These are phyloP conservation scores for Trebouxia sp. DNA, from an alignment of 139 green algal genomes.

Conservation along the genomic window DNA sequence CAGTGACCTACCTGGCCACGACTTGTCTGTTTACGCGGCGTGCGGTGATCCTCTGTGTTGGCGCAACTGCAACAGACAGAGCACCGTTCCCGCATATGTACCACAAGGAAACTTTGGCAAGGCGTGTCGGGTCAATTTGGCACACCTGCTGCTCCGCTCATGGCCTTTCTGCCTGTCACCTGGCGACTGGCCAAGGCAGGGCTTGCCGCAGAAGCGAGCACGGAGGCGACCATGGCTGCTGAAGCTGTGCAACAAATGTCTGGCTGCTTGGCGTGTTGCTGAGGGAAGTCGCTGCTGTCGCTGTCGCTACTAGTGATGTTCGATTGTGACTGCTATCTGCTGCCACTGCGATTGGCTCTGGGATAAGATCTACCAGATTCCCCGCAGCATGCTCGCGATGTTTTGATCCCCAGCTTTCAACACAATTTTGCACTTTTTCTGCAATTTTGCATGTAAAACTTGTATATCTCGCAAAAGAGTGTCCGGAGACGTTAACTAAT, in stretches of 20 bases:
- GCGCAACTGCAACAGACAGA: neutral
- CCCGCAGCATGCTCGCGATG: neutral
- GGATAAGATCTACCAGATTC: conserved; percentile 29
- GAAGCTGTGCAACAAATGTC: neutral
- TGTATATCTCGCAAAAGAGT: neutral
- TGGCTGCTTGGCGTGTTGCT: neutral
- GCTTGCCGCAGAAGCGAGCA: neutral
- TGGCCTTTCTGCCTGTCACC: conserved; percentile 9
- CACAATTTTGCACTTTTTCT: no score
- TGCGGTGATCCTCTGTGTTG: conserved; percentile 1
- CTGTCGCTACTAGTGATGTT: neutral
- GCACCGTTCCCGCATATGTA: no score
- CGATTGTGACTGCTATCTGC: neutral
- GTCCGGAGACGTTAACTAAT: no score
- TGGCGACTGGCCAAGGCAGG: conserved; percentile 9
- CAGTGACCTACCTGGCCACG: conserved; percentile 31
- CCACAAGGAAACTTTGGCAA: no score
- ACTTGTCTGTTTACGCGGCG: conserved; percentile 25
- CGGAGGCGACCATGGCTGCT: neutral
- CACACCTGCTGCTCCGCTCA: neutral
- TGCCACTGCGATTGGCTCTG: conserved; percentile 2
- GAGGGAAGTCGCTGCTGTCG: no score
- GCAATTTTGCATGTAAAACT: no score
- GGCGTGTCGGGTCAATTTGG: neutral
- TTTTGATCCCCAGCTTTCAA: neutral